Evolutionary conservation across 2,329 filamentous ascomycete species (phyloP).

Genomic region (Coleophoma crateriformis): DNA sequence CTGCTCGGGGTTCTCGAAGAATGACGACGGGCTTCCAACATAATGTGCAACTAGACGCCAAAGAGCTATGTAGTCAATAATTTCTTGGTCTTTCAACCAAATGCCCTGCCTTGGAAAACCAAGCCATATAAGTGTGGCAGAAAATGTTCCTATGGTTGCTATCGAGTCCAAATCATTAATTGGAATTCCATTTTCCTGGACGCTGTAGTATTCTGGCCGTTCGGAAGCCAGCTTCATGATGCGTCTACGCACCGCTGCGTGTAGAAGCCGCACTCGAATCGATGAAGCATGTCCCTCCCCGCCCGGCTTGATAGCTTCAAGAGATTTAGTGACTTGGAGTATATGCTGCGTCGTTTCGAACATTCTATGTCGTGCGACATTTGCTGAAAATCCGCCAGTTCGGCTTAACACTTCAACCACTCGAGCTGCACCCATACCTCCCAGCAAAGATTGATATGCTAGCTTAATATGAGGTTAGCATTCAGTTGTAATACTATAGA

Average conservation of each 20-base stretch:
- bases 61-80: conserved; percentile 64
- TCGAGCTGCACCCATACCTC: conserved; percentile 66
- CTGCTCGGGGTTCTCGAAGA: conserved; percentile 48
- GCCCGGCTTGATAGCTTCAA: conserved; percentile 61
- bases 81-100: conserved; percentile 55
- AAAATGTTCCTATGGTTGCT: conserved; percentile 67
- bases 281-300: conserved; percentile 61
- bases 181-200: conserved; percentile 54
- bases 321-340: conserved; percentile 61
- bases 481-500: too few relatives aligned
- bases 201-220: conserved; percentile 56
- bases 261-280: conserved; percentile 63
- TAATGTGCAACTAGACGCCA: conserved; percentile 73
- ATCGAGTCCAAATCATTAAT: conserved; percentile 74
- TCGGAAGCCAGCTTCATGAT: conserved; percentile 54
- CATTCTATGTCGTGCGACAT: conserved; percentile 59
- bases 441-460: conserved; percentile 54
- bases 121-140: conserved; percentile 60
- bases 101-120: conserved; percentile 70
- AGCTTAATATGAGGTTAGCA: conserved; percentile 9
- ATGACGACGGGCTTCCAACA: conserved; percentile 60
- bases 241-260: conserved; percentile 59
- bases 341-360: conserved; percentile 74
- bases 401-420: conserved; percentile 69
- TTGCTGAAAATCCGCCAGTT: conserved; percentile 68